Base-by-base conservation (phyloP, 1,284 basidiomycete genomes). In the Leccinum fallax region DNA sequence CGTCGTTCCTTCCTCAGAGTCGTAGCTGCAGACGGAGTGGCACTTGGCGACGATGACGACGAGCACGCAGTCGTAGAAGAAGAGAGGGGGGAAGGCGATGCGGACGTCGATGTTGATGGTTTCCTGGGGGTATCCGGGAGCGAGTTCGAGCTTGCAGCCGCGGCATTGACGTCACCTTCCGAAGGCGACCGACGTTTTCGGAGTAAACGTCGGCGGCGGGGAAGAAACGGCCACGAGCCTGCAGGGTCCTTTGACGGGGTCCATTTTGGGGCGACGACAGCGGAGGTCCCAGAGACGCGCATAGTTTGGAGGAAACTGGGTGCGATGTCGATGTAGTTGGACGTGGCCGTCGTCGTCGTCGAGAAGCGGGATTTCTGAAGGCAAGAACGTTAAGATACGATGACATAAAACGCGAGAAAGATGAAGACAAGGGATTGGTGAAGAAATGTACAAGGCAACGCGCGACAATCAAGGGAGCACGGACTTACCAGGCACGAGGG, bases 291-390 rank as follows among this genome's bases (percentile, higher is more conserved):
- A 0, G 51, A 38, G 11, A 61, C 64, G 62, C 60, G 55, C 5
- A 26, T 53, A 46, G 51, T 60, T 16, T 58, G 64, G 15, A 51
- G 19, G 5, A 59, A 28, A 26, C 24, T 51, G 10, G 55, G 36
- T 3, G 53, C 11, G 9, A 80, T 75, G 49, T 80, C 76, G 56
- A 83, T 70, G 63, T 80, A 81, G 59, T 78, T 76, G 26, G 80
- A 81, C 0, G 83, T 83, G 11, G 83, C 82, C 1, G 80, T 81
- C 5, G 83, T 83, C 40, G 83, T 81, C 21, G 78, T 77, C 21
- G 83, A 85, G 66, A 85, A 85, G 4, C 78, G 76, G 5, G 83
- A 85, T 60, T 69, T 74, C 83, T 84, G 54, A 5, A 32, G 8
- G 28, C 24, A 32, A n/a, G 24, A 28, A 34, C 19, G 49, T 53